A percentile compares a stretch with the other conserved stretches of the same genome.
phyloP scores from a whole-genome alignment of 2,329 filamentous ascomycete species.

The Phaeophleospora eucalypticola region DNA sequence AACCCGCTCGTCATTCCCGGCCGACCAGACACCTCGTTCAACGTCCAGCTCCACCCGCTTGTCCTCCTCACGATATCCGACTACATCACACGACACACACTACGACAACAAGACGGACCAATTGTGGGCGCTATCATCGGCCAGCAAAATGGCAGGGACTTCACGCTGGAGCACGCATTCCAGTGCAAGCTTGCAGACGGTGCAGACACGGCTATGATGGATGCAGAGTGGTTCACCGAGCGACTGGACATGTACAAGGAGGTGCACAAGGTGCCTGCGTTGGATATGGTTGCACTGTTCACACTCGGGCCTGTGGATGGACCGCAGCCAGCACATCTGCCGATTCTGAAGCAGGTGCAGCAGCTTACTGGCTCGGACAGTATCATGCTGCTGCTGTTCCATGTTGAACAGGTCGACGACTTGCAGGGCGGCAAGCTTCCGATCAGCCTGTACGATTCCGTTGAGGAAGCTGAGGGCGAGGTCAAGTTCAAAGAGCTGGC shows the following conservation, averaged over 20 bases:
- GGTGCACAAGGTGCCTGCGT: slow-evolving; percentile 77
- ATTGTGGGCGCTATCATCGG: slow-evolving; percentile 85
- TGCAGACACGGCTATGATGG: slow-evolving; percentile 57
- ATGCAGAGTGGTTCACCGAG: slow-evolving; percentile 67
- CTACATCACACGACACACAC: slow-evolving; percentile 85
- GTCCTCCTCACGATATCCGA: slow-evolving; percentile 96
- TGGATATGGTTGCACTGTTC: slow-evolving; percentile 68
- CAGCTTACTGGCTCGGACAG: slow-evolving; percentile 62
- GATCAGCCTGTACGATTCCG: slow-evolving; percentile 80
- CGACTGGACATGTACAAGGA: slow-evolving; percentile 84
- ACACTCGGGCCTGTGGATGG: slow-evolving; percentile 67
- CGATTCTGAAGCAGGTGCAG: slow-evolving; percentile 70
- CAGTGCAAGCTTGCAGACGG: slow-evolving; percentile 62
- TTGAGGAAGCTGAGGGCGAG: slow-evolving; percentile 66
- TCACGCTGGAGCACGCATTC: slow-evolving; percentile 90
- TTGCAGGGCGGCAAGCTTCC: slow-evolving; percentile 75
- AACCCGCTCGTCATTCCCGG: slow-evolving; percentile 44
- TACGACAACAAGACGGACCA: slow-evolving; percentile 70
- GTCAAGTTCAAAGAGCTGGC: slow-evolving; percentile 78
- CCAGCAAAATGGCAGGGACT: slow-evolving; percentile 82
- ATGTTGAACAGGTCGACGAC: slow-evolving; percentile 56
- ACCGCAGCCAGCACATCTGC: slow-evolving; percentile 62
- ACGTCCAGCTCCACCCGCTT: slow-evolving; percentile 83
- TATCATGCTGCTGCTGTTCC: slow-evolving; percentile 82
- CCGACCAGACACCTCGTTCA: slow-evolving; percentile 66